Percentiles rank a stretch among this genome's conserved stretches.
Evolutionary conservation across 352 stramenopile species (phyloP).

Genomic region (Phytophthora brassicae): DNA sequence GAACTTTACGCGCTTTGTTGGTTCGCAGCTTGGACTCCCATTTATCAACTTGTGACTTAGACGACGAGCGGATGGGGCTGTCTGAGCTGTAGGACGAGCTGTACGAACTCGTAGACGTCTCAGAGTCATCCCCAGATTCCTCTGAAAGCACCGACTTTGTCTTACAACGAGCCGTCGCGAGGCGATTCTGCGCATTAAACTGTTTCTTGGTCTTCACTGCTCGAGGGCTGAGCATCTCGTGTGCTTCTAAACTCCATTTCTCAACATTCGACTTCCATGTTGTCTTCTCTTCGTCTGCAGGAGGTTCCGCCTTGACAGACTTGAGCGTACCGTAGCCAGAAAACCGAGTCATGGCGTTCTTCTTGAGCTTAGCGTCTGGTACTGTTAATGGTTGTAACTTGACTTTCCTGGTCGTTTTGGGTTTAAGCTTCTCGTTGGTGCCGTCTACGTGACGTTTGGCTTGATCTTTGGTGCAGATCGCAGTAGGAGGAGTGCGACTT

Average conservation of each 20-base stretch:
- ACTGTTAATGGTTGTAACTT: conserved; percentile 18
- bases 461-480: conserved; percentile 22
- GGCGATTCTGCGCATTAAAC: conserved; percentile 11
- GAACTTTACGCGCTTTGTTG: conserved; percentile 23
- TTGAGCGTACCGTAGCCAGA: conserved; percentile 28
- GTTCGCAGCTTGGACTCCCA: conserved; percentile 8
- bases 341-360: conserved; percentile 31
- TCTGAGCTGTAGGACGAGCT: conserved; percentile 34
- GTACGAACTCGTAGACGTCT: conserved; percentile 42
- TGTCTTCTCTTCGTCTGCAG: conserved; percentile 15
- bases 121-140: conserved; percentile 46
- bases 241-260: conserved; percentile 40
- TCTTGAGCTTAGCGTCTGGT: conserved; percentile 18
- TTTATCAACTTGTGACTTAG: conserved; percentile 18
- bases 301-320: conserved; percentile 12
- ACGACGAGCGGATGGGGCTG: conserved; percentile 25
- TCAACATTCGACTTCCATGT: conserved; percentile 49
- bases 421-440: conserved; percentile 9
- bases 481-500: conserved; percentile 19
- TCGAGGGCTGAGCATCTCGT: conserved; percentile 37
- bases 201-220: conserved; percentile 34
- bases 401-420: conserved; percentile 17
- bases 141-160: conserved; percentile 13
- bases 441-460: conserved; percentile 11
- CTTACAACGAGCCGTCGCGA: conserved; percentile 3